A percentile compares a stretch with the other conserved stretches of the same genome.
These are phyloP conservation scores for Nyssa sinensis DNA, from an alignment of 148 eudicot genomes.

Conservation along the genomic window DNA sequence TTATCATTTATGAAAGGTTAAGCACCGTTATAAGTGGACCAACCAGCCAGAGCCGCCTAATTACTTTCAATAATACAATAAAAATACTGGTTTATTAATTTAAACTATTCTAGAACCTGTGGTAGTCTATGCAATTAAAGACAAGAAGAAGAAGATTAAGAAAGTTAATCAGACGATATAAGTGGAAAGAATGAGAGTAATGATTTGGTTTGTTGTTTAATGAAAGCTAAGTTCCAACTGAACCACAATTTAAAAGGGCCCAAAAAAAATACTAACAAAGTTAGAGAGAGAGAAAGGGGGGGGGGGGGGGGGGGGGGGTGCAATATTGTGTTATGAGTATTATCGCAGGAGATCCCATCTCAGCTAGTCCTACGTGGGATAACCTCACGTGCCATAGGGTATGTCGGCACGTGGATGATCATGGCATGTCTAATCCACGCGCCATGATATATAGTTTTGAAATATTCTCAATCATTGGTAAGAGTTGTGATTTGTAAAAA, in stretches of 20 bases:
- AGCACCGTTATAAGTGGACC: not conserved
- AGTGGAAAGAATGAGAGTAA: conserved; percentile 2
- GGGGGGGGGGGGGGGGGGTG: not conserved
- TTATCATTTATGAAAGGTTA: not conserved
- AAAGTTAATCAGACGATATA: not conserved
- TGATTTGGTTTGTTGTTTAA: conserved; percentile 10
- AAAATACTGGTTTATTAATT: not conserved
- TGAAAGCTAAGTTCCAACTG: conserved; percentile 20
- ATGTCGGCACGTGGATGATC: not conserved
- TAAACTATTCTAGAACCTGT: not conserved
- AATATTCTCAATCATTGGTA: not conserved
- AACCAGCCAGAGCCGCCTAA: not conserved
- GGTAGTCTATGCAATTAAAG: not conserved
- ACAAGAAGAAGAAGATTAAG: not conserved
- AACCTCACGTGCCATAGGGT: not conserved
- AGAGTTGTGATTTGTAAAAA: too few species aligned
- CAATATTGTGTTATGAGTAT: conserved; percentile 2
- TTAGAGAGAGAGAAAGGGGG: not conserved
- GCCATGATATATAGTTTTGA: too few species aligned
- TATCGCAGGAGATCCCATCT: not conserved
- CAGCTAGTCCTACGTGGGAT: not conserved
- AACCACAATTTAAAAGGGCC: not conserved
- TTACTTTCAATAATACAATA: not conserved
- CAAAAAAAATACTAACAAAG: not conserved
- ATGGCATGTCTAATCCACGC: too few species aligned